Conservation (phyloP, 495 filamentous ascomycete genomes). For the Neurospora sp. region DNA sequence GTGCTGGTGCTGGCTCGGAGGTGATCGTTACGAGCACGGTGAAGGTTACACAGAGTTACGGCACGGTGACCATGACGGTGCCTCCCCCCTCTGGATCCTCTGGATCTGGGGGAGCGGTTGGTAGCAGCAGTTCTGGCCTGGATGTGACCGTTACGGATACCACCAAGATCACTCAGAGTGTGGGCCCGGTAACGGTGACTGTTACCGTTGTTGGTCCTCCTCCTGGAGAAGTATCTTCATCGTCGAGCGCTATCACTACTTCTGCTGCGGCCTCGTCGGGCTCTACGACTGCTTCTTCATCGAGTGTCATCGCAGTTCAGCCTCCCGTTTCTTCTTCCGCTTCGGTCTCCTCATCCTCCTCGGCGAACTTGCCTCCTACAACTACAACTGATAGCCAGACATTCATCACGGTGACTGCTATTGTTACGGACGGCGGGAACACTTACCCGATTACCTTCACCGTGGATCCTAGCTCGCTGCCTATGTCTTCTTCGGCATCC, state of each 20-base stretch:
- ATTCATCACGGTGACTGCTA: constrained; percentile 6
- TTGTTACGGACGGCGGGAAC: not conserved
- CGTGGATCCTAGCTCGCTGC: not conserved
- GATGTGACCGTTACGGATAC: not conserved
- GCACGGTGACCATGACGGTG: constrained; percentile 6
- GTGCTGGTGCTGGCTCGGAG: not conserved
- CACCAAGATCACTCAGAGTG: not conserved
- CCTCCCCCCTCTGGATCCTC: not conserved
- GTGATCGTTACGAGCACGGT: constrained; percentile 2
- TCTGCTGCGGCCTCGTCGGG: not conserved
- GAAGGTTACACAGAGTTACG: constrained; percentile 3
- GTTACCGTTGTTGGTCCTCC: not conserved
- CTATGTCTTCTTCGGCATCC: not conserved
- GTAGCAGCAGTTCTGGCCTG: not conserved
- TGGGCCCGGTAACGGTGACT: not conserved
- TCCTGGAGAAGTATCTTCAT: not conserved
- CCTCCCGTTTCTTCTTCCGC: not conserved
- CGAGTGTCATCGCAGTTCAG: not conserved
- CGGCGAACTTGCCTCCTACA: not conserved
- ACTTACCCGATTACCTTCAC: constrained; percentile 4
- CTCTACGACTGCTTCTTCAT: not conserved
- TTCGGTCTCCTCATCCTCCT: not conserved
- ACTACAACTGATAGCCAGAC: not conserved
- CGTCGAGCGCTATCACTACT: not conserved
- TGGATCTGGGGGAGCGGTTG: not conserved